phyloP scores from a whole-genome alignment of 495 filamentous ascomycete genomes.

The Hyaloscypha bicolor region DNA sequence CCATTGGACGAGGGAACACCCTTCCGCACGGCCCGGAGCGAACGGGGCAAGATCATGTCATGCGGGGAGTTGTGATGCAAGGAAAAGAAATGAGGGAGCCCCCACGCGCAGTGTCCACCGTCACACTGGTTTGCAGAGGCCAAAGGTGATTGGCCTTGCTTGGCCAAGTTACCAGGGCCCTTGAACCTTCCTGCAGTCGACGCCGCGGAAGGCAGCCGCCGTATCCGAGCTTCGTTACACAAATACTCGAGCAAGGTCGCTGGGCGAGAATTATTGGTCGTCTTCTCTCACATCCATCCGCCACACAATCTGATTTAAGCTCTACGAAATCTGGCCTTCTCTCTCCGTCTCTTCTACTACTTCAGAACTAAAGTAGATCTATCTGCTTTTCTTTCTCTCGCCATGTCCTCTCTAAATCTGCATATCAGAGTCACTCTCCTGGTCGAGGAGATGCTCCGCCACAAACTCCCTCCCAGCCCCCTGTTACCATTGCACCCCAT shows the following conservation, averaged over 20 bases:
- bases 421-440: too few species aligned
- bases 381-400: too few species aligned
- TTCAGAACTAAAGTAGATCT: too few species aligned
- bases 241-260: background rate
- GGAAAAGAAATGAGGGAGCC: background rate
- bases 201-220: background rate
- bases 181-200: background rate
- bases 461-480: too few species aligned
- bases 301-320: too few species aligned
- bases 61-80: background rate
- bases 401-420: too few species aligned
- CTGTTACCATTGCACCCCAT: too few species aligned
- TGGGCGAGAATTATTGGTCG: background rate
- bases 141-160: background rate
- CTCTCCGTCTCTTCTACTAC: too few species aligned
- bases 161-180: background rate
- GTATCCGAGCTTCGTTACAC: background rate
- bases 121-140: background rate
- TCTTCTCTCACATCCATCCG: background rate
- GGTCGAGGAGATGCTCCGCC: too few species aligned
- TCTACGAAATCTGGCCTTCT: too few species aligned
- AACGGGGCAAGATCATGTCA: background rate
- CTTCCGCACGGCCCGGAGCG: background rate
- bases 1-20: background rate
- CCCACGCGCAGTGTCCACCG: background rate